Evolutionary conservation across 2,329 filamentous ascomycete genomes (phyloP).

Genomic region (Whalleya microplaca): DNA sequence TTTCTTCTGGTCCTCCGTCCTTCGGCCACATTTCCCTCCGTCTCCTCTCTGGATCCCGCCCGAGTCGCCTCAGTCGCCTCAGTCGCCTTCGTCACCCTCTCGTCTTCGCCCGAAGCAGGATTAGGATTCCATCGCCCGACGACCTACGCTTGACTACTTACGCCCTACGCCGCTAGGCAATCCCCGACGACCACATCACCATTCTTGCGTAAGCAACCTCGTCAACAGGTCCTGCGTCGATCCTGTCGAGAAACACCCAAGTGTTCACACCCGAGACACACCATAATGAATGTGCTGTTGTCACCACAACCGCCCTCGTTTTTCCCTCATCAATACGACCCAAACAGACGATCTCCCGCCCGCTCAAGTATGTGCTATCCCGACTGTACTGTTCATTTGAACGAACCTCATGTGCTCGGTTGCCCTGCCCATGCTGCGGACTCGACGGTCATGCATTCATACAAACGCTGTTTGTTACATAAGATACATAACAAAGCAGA

Average conservation of each 20-base stretch:
- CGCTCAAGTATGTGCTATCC: slow-evolving; percentile 54
- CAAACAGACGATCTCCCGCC: slow-evolving; percentile 56
- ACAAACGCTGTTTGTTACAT: not conserved
- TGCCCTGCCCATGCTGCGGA: slow-evolving; percentile 4
- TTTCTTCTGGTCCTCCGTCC: not conserved
- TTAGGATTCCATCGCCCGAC: too few relatives aligned
- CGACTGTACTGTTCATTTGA: not conserved
- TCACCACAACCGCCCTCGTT: slow-evolving; percentile 60
- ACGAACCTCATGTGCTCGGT: slow-evolving; percentile 6
- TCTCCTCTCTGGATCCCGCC: not conserved
- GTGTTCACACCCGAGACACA: not conserved
- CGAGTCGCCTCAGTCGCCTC: not conserved
- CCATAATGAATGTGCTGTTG: slow-evolving; percentile 63
- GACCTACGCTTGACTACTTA: too few relatives aligned
- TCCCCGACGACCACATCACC: not conserved
- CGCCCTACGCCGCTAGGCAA: not conserved
- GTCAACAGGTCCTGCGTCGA: not conserved
- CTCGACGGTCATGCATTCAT: slow-evolving; percentile 1
- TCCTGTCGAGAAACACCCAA: not conserved
- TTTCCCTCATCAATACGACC: slow-evolving; percentile 63
- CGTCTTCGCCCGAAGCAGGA: too few relatives aligned
- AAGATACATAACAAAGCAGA: slow-evolving; percentile 1
- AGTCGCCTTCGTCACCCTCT: not conserved
- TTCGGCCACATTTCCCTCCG: not conserved
- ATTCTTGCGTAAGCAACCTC: not conserved